A percentile compares a stretch with the other conserved stretches of the same genome.
phyloP scores from a whole-genome alignment of 129 eudicot genomes.

The Artemisia argyi region DNA sequence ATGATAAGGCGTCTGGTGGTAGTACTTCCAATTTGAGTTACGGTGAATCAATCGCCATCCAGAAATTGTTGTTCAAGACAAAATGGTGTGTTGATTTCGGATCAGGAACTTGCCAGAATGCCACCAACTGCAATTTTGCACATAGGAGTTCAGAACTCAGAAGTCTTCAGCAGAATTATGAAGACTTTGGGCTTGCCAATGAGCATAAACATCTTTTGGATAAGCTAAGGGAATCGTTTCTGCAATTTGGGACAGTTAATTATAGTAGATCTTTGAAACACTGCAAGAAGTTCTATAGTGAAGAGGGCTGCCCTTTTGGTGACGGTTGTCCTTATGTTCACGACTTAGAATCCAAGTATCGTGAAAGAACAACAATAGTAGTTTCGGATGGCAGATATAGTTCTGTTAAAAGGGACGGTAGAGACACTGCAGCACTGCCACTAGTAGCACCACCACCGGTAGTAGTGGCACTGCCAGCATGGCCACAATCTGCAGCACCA shows the following conservation, averaged over 20 bases:
- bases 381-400: slow-evolving; percentile 57
- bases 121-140: too few species aligned
- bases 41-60: too few species aligned
- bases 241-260: slow-evolving; percentile 53
- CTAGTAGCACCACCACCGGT: neutral
- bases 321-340: slow-evolving; percentile 83
- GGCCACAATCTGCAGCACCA: too few species aligned
- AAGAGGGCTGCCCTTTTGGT: slow-evolving; percentile 94
- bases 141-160: too few species aligned
- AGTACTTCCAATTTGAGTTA: too few species aligned
- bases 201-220: too few species aligned
- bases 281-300: slow-evolving; percentile 87
- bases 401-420: slow-evolving; percentile 33
- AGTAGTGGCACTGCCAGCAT: neutral
- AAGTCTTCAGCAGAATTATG: too few species aligned
- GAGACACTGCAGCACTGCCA: neutral
- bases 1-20: too few species aligned
- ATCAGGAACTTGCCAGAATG: too few species aligned
- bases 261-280: slow-evolving; percentile 87
- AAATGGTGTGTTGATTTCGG: too few species aligned
- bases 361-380: slow-evolving; percentile 69
- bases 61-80: too few species aligned
- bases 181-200: too few species aligned
- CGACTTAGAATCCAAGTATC: slow-evolving; percentile 26
- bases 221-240: slow-evolving; percentile 49